Evolutionary conservation across 768 basidiomycete species (phyloP), one percentile per base, ranked within the genome.

Genomic region (Collybia mongolica): DNA sequence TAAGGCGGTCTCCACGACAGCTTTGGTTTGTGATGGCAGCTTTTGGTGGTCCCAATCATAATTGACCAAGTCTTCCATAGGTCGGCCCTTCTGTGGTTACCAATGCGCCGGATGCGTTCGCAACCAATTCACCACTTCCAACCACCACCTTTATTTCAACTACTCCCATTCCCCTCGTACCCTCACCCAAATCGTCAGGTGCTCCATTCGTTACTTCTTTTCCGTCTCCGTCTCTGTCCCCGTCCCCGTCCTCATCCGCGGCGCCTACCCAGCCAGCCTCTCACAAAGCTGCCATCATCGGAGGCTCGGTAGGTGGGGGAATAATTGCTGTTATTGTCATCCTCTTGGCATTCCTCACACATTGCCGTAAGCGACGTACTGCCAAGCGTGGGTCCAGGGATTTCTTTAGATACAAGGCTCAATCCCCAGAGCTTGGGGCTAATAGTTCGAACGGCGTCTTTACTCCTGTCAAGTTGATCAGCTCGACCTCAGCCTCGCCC

Each of bases 81-180:
- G 58, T 62, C 17, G 36, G 54, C 28, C 55, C 64, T 35, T 45
- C 64, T 12, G 45, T 61, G 26, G 55, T 56, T 8, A 44, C 69
- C 15, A 59, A 62, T 4, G 72, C 72, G n/a, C 46, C 62, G 42
- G 68, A 65, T 11, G 72, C 72, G 39, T 59, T 62, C 47, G 72
- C 71, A 5, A 67, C 71, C 6, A 40, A 48, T 20, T 41, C 61
- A 19, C 64, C 60, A 5, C 32, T 51, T 39, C 44, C 54, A 22
- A 35, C 38, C 12, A 15, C 50, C 17, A 15, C 54, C 9, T 35
- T 52, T 11, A 44, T 32, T 22, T 17, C 48, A 11, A 46, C 57
- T 1, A 24, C 24, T 12, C n/a, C 29, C 23, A 17, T 29, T 14
- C 8, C 24, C 22, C 32, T 20, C 18, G 6, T 23, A 28, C 14